Conservation (phyloP, 192 early-diverging fungal species). For the Paraglomus occultum region DNA sequence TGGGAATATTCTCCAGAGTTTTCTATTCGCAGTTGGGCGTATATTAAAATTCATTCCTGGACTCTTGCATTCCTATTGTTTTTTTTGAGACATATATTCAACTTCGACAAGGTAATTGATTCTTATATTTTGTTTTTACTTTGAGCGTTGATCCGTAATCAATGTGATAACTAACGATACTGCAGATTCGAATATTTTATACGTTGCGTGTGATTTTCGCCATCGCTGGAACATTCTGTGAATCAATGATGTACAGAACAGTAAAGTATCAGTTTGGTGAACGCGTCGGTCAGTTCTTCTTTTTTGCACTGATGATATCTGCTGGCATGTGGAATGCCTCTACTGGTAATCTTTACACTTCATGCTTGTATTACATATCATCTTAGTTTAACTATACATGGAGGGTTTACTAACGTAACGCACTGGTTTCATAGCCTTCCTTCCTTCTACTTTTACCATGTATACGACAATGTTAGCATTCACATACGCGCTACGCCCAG, state of each 20-base stretch:
- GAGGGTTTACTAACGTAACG: background rate
- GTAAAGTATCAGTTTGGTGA: conserved; percentile 61
- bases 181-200: conserved; percentile 74
- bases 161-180: conserved; percentile 6
- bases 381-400: background rate
- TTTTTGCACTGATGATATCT: conserved; percentile 60
- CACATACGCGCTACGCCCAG: conserved; percentile 60
- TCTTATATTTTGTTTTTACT: conserved; percentile 8
- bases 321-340: conserved; percentile 89
- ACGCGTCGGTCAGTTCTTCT: conserved; percentile 64
- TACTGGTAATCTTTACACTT: conserved; percentile 49
- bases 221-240: conserved; percentile 60
- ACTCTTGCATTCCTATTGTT: background rate
- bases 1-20: conserved; percentile 96
- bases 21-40: conserved; percentile 86
- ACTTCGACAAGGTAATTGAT: conserved; percentile 14
- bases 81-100: background rate
- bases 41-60: conserved; percentile 59
- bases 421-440: conserved; percentile 50
- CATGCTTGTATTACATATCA: background rate
- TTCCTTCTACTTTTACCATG: conserved; percentile 96
- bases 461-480: conserved; percentile 73
- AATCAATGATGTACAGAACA: conserved; percentile 66
- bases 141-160: background rate
- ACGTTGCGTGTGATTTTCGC: conserved; percentile 64